phyloP scores from a whole-genome alignment of 805 yeast species.

The Nakazawaea wyomingensis region DNA sequence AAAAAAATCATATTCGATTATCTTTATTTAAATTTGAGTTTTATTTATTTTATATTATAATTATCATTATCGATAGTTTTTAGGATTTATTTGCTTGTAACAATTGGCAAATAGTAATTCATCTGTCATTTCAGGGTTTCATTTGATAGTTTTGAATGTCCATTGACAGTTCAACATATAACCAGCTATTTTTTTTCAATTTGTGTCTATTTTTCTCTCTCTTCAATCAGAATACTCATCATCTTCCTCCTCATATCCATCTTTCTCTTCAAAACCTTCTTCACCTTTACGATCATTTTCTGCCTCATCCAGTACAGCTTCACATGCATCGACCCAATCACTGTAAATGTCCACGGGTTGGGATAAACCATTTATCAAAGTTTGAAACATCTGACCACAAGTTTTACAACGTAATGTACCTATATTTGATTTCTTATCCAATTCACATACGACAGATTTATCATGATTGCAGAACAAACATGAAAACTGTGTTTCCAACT shows the following conservation, averaged over 20 bases:
- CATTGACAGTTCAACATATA: no score
- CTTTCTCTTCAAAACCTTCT: constrained; percentile 27
- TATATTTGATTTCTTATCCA: constrained; percentile 81
- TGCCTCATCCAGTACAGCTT: constrained; percentile 74
- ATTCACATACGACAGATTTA: constrained; percentile 77
- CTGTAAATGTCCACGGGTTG: constrained; percentile 94
- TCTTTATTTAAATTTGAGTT: no score
- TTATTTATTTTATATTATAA: no score
- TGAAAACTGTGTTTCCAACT: constrained; percentile 75
- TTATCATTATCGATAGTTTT: no score
- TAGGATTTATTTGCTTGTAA: no score
- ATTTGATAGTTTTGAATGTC: no score
- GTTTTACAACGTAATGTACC: constrained; percentile 87
- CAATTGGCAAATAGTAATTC: no score
- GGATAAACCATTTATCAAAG: constrained; percentile 74
- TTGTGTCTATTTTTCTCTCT: no score
- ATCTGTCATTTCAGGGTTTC: no score
- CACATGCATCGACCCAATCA: constrained; percentile 98
- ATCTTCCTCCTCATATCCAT: constrained; percentile 19
- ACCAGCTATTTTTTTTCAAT: no score
- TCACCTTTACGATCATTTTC: constrained; percentile 32
- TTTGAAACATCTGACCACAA: constrained; percentile 91
- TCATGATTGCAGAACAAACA: constrained; percentile 97
- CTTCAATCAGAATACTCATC: constrained; percentile 19
- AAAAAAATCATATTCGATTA: no score